phyloP scores from a whole-genome alignment of 108 stramenopile genomes.

The Cyclostephanos invisitatus region DNA sequence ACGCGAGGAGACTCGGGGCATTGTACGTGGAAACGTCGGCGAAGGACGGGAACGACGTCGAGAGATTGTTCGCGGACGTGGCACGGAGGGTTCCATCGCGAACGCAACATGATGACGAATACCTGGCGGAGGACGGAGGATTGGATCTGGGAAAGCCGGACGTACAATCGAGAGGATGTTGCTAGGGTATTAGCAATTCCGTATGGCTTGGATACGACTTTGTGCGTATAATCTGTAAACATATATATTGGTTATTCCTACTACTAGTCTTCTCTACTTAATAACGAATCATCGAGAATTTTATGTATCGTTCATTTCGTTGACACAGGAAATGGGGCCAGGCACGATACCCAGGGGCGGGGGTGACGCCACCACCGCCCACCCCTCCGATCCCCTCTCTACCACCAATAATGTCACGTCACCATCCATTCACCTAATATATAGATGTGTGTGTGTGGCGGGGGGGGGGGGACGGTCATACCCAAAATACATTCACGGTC shows the following conservation, averaged over 20 bases:
- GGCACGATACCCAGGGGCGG: no score
- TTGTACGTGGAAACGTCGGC: constrained; percentile 73
- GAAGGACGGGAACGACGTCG: constrained; percentile 65
- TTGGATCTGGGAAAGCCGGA: constrained; percentile 36
- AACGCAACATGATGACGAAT: constrained; percentile 5
- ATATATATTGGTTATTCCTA: no score
- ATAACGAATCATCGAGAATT: no score
- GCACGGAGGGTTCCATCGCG: constrained; percentile 55
- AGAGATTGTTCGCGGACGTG: constrained; percentile 58
- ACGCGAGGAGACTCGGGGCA: constrained; percentile 60
- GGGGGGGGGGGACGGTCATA: constrained; percentile 25
- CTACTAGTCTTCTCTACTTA: no score
- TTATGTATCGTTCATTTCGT: no score
- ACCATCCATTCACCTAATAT: no score
- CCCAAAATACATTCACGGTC: constrained; percentile 92
- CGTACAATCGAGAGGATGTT: constrained; percentile 10
- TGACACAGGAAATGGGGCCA: no score
- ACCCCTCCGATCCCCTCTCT: not conserved
- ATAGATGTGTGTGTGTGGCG: no score
- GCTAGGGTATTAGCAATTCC: constrained; percentile 3
- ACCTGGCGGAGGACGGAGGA: constrained; percentile 26
- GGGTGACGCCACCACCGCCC: no score
- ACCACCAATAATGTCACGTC: not conserved
- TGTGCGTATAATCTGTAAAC: not conserved
- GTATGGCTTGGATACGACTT: not conserved